phyloP scores from a whole-genome alignment of 768 basidiomycete species.

The Calocera cornea region DNA sequence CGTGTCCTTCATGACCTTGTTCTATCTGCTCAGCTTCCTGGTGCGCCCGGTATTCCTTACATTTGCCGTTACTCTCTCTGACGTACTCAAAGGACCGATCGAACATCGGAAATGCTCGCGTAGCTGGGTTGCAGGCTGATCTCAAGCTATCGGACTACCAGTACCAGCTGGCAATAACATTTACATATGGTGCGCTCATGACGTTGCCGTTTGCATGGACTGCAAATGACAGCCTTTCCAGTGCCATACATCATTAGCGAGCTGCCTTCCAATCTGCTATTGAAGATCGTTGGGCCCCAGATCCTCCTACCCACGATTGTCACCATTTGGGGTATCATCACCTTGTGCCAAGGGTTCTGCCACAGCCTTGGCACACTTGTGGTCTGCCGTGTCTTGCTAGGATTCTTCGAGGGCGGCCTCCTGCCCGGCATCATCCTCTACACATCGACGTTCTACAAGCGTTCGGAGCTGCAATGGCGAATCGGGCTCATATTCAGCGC shows the following conservation, averaged over 20 bases:
- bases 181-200: slow-evolving; percentile 15
- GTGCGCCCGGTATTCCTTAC: slow-evolving; percentile 23
- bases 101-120: slow-evolving; percentile 46
- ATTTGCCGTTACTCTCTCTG: neutral
- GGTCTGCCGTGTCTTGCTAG: slow-evolving; percentile 19
- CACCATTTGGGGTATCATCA: slow-evolving; percentile 54
- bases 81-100: neutral
- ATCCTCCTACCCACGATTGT: slow-evolving; percentile 49
- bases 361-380: slow-evolving; percentile 17
- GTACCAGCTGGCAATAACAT: slow-evolving; percentile 26
- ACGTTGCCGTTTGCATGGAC: neutral
- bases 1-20: slow-evolving; percentile 36
- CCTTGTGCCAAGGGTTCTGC: slow-evolving; percentile 43
- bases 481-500: slow-evolving; percentile 22
- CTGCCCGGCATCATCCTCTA: slow-evolving; percentile 18
- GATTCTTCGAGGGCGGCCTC: slow-evolving; percentile 16
- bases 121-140: slow-evolving; percentile 45
- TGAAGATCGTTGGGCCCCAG: slow-evolving; percentile 46
- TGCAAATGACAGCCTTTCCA: slow-evolving; percentile 18
- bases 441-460: slow-evolving; percentile 18
- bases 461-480: slow-evolving; percentile 19
- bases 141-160: slow-evolving; percentile 33
- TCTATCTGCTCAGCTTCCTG: slow-evolving; percentile 41
- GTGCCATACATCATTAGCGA: slow-evolving; percentile 46
- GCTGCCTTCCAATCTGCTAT: slow-evolving; percentile 45